Base-by-base conservation (phyloP, 2,329 filamentous ascomycete species). In the Myriosclerotinia scirpicola region DNA sequence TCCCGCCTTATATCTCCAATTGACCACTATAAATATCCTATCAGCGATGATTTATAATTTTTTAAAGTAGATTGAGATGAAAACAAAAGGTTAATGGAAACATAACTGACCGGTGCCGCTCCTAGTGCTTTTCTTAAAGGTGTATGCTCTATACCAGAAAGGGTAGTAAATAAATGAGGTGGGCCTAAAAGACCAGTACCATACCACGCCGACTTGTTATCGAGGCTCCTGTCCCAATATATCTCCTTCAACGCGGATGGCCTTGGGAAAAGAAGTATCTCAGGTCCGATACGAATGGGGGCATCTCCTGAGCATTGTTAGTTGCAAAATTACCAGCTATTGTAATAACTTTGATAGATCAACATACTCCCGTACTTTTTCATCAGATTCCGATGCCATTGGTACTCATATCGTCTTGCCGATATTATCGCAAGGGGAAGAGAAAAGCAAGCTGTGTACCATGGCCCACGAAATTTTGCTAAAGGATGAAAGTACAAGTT, bases 241-340 rank as follows among this genome's bases (percentile, higher is more conserved):
- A 81, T 80, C 38, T 79, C 76, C 65, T 76, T 78, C 17, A 79
- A 66, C 0, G 79, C 70, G 2, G 76, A 76, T 3, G 76, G 71
- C 2, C 72, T 71, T 15, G 76, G 75, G 59, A 79, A 80, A 30
- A 80, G 66, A 1, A 80, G 72, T 70, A 78, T 72, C 3, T 72
- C 77, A 0, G 79, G 79, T 1, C 76, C 30, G 30, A 64, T 11
- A 54, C 64, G 64, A 64, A 68, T 67, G 34, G 67, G 58, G 17
- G 42, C 36, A 54, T 64, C 30, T 72, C 48, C 80, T 78, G 55
- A 22, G 5, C 3, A 26, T 2, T 36, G 14, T 55, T 36, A 54
- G 58, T 2, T 12, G 1, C 11, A 36, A 11, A 5, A 5, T 9
- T 1, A 22, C 20, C 17, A n/a, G 8, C 11, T 7, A 36, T n/a